A percentile compares a stretch with the other conserved stretches of the same genome.
phyloP scores from a whole-genome alignment of 352 stramenopile species.

The Globisporangium emineosum region DNA sequence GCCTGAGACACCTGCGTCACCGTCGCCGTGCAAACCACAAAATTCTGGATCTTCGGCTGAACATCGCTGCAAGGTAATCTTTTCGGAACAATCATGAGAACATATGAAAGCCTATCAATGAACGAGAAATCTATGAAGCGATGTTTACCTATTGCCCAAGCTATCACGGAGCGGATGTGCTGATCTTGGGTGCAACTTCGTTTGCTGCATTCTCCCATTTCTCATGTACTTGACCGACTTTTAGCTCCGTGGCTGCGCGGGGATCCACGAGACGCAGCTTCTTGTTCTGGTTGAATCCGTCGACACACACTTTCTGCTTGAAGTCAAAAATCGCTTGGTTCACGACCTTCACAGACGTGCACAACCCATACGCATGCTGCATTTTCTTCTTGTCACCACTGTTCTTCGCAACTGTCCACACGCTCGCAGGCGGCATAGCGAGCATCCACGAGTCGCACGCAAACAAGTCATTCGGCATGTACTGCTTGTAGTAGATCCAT shows the following conservation, averaged over 20 bases:
- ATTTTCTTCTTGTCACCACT: slow-evolving; percentile 41
- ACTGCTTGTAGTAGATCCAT: slow-evolving; percentile 64
- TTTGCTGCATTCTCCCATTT: slow-evolving; percentile 44
- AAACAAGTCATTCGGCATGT: slow-evolving; percentile 72
- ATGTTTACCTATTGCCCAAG: not conserved
- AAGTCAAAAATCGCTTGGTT: slow-evolving; percentile 70
- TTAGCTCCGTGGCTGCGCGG: slow-evolving; percentile 32
- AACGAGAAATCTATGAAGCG: not conserved
- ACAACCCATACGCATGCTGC: slow-evolving; percentile 71
- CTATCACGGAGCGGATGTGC: slow-evolving; percentile 3
- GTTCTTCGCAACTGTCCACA: slow-evolving; percentile 64
- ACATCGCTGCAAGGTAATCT: not conserved
- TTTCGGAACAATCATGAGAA: not conserved
- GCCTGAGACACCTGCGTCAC: no score
- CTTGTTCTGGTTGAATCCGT: slow-evolving; percentile 73
- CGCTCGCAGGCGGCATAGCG: slow-evolving; percentile 40
- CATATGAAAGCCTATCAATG: not conserved
- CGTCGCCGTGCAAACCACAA: no score
- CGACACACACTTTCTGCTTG: slow-evolving; percentile 45
- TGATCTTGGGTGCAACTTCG: slow-evolving; percentile 8
- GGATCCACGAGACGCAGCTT: slow-evolving; percentile 51
- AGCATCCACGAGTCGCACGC: slow-evolving; percentile 78
- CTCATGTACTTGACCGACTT: slow-evolving; percentile 40
- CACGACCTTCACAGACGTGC: slow-evolving; percentile 69
- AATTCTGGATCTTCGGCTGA: no score